A percentile compares a stretch with the other conserved stretches of the same genome.
phyloP scores from a whole-genome alignment of 1,139 yeast genomes.

The Lodderomyces beijingensis region DNA sequence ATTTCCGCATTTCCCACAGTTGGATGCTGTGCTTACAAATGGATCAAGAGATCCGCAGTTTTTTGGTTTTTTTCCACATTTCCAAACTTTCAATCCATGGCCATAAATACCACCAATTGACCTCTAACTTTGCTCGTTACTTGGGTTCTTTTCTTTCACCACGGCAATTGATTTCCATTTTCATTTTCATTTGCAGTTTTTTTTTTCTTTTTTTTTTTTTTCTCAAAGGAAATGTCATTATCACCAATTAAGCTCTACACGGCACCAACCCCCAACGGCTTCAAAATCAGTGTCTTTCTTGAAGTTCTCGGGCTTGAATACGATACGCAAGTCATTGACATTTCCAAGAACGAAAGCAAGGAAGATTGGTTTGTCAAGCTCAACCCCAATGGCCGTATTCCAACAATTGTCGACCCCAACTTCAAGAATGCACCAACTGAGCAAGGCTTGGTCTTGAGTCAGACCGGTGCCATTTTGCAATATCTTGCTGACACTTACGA shows the following conservation, averaged over 20 bases:
- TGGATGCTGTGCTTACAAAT: no score
- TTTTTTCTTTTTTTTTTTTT: no score
- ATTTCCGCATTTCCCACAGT: no score
- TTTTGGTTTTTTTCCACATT: no score
- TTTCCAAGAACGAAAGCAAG: conserved; percentile 40
- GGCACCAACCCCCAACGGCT: conserved; percentile 54
- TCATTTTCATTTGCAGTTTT: no score
- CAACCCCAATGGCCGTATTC: conserved; percentile 63
- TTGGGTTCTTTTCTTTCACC: no score
- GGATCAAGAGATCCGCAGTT: no score
- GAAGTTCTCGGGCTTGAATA: conserved; percentile 47
- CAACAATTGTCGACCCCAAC: conserved; percentile 46
- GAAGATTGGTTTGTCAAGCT: conserved; percentile 49
- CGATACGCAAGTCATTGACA: conserved; percentile 39
- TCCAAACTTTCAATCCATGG: no score
- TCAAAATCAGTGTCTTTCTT: conserved; percentile 44
- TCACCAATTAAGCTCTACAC: conserved; percentile 29
- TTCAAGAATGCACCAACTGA: not conserved
- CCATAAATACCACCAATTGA: no score
- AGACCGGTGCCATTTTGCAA: conserved; percentile 55
- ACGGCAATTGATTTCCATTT: no score
- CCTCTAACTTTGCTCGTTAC: no score
- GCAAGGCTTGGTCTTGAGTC: conserved; percentile 43
- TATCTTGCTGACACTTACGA: conserved; percentile 58
- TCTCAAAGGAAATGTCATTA: not conserved